These are phyloP conservation scores for Botryotinia narcissicola DNA, from an alignment of 2,329 filamentous ascomycete species.

Conservation along the genomic window DNA sequence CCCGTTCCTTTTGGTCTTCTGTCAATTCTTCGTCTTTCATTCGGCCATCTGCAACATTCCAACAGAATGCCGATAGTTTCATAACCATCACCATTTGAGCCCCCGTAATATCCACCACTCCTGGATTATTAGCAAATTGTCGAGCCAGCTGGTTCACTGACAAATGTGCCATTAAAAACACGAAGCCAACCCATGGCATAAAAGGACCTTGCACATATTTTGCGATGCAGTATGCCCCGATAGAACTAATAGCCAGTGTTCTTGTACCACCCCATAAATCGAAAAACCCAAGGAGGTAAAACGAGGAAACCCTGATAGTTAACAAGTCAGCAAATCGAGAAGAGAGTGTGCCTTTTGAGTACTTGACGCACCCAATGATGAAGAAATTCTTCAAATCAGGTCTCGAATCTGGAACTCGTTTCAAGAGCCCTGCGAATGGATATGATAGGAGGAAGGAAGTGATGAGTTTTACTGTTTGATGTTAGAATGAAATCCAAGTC, in stretches of 20 bases:
- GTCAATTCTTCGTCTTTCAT: conserved; percentile 77
- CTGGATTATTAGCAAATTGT: conserved; percentile 65
- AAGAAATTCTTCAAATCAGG: conserved; percentile 87
- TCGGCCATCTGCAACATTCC: conserved; percentile 93
- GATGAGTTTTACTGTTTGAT: conserved; percentile 80
- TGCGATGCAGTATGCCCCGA: conserved; percentile 78
- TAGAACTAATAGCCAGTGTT: conserved; percentile 76
- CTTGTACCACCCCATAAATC: conserved; percentile 83
- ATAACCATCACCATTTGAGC: conserved; percentile 98
- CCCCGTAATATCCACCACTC: conserved; percentile 80
- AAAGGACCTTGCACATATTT: conserved; percentile 80
- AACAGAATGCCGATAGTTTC: conserved; percentile 95
- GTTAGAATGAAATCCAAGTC: conserved; percentile 21
- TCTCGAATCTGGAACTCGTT: conserved; percentile 81
- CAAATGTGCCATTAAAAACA: conserved; percentile 95
- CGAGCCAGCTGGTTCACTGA: conserved; percentile 84
- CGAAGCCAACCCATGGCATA: conserved; percentile 97
- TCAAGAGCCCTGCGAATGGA: conserved; percentile 82
- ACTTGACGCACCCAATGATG: conserved; percentile 64
- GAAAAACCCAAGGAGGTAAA: conserved; percentile 92
- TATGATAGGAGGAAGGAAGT: conserved; percentile 89
- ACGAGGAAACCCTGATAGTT: conserved; percentile 64
- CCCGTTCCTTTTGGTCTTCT: conserved; percentile 80
- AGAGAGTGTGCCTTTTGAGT: neutral
- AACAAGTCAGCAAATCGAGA: conserved; percentile 21